phyloP scores from a whole-genome alignment of 805 yeast species.

The Diddensiella caesifluorescens region DNA sequence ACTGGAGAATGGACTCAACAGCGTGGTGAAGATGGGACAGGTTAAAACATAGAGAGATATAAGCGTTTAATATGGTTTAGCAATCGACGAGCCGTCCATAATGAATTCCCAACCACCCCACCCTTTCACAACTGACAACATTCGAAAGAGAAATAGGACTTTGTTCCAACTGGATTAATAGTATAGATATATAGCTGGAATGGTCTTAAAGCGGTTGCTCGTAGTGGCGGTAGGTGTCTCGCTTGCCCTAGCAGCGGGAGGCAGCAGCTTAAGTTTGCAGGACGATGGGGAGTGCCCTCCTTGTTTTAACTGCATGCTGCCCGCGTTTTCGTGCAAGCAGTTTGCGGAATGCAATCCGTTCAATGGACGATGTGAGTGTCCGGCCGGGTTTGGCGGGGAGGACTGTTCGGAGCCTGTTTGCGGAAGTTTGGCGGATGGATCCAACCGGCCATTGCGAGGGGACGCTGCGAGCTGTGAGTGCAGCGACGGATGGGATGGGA shows the following conservation, averaged over 20 bases:
- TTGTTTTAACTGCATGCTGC: constrained; percentile 91
- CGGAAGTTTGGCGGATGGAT: constrained; percentile 69
- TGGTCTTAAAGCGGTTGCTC: neutral
- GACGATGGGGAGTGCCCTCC: constrained; percentile 63
- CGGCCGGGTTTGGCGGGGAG: constrained; percentile 87
- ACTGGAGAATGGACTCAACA: constrained; percentile 64
- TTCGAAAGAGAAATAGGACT: too few species aligned
- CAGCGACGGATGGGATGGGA: constrained; percentile 85
- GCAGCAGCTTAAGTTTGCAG: neutral
- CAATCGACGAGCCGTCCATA: too few species aligned
- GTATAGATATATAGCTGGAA: too few species aligned
- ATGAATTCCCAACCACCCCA: too few species aligned
- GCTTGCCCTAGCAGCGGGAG: neutral
- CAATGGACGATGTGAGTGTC: constrained; percentile 90
- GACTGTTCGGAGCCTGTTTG: constrained; percentile 87
- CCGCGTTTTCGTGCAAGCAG: constrained; percentile 85
- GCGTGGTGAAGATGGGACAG: constrained; percentile 70
- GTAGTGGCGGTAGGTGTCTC: neutral
- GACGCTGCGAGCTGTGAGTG: constrained; percentile 60
- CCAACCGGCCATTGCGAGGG: constrained; percentile 52
- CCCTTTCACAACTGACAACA: too few species aligned
- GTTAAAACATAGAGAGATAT: constrained; percentile 2
- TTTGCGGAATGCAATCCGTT: constrained; percentile 81
- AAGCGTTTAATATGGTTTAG: too few species aligned
- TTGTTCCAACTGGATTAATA: too few species aligned